phyloP scores from a whole-genome alignment of 306 rosid genomes.

The Vigna reflexopilosa region DNA sequence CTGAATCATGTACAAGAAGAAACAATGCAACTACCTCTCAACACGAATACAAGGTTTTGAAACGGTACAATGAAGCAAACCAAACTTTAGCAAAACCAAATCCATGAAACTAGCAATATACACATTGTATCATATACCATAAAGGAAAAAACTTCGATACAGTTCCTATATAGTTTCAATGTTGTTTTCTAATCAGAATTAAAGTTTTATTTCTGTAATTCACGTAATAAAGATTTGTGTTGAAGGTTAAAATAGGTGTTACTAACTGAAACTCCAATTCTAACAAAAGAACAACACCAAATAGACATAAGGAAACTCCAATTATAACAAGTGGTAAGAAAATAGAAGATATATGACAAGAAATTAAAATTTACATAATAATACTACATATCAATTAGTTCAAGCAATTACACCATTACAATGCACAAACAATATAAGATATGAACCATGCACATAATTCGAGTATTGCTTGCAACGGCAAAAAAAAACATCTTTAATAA shows the following conservation, averaged over 20 bases:
- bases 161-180: not conserved
- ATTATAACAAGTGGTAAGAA: not conserved
- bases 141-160: not conserved
- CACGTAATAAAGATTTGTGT: not conserved
- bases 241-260: not conserved
- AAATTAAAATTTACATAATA: not conserved
- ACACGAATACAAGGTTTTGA: not conserved
- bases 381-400: slow-evolving; percentile 5
- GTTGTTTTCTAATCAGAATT: not conserved
- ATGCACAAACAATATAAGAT: not conserved
- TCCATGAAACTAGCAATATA: slow-evolving; percentile 4
- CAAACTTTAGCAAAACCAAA: slow-evolving; percentile 6
- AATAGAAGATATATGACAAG: not conserved
- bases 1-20: not conserved
- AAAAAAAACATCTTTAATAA: not conserved
- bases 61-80: not conserved
- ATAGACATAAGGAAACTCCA: not conserved
- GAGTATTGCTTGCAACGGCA: slow-evolving; percentile 3
- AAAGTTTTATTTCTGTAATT: not conserved
- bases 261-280: not conserved
- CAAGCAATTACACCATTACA: not conserved
- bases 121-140: not conserved
- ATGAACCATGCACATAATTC: not conserved
- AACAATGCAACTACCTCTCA: slow-evolving; percentile 12
- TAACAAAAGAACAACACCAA: not conserved